A percentile compares a stretch with the other conserved stretches of the same genome.
phyloP scores from a whole-genome alignment of 441 rosid species.

The Gossypium aridum region DNA sequence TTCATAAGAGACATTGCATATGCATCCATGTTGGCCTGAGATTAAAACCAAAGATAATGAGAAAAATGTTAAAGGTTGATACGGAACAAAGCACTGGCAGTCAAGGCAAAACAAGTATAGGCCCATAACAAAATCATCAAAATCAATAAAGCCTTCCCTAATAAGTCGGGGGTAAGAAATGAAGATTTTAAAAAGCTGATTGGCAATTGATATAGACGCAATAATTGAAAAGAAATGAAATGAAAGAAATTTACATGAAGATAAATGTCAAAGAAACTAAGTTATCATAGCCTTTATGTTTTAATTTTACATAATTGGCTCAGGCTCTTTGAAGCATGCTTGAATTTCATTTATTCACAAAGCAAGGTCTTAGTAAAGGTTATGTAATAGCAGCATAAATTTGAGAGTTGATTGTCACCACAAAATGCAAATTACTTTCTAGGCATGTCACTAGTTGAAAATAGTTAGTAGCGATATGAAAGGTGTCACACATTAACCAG shows the following conservation, averaged over 20 bases:
- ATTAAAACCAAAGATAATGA: constrained; percentile 13
- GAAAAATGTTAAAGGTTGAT: neutral
- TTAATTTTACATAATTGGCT: neutral
- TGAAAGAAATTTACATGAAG: neutral
- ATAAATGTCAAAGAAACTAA: neutral
- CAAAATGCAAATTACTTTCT: neutral
- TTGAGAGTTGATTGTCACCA: neutral
- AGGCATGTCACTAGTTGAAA: neutral
- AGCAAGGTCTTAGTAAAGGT: neutral
- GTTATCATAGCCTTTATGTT: neutral
- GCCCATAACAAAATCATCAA: neutral
- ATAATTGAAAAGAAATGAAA: neutral
- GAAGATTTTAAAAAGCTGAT: neutral
- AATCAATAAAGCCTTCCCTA: neutral
- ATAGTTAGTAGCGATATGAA: neutral
- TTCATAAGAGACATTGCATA: constrained; percentile 71
- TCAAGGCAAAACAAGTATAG: neutral
- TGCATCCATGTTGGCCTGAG: constrained; percentile 79
- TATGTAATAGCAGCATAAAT: neutral
- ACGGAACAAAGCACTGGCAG: neutral
- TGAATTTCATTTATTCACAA: neutral
- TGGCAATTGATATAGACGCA: neutral
- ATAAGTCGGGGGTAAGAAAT: neutral
- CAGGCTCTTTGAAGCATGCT: neutral
- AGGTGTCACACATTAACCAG: neutral